Percentiles rank a stretch among this genome's conserved stretches.
These are phyloP conservation scores for Danielozyma ontarioensis DNA, from an alignment of 805 yeast genomes.

Conservation along the genomic window DNA sequence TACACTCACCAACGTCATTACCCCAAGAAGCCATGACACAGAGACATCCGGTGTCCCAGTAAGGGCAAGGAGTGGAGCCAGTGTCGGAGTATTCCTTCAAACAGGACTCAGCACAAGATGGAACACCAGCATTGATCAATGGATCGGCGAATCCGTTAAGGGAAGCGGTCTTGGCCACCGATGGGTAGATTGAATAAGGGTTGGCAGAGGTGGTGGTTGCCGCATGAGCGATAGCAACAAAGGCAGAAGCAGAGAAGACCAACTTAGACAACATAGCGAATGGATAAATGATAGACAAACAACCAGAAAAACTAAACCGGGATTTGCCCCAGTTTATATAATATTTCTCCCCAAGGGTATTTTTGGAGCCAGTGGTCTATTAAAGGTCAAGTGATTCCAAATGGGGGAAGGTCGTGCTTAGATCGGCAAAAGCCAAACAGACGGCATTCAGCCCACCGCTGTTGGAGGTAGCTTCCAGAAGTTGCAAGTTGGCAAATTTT, in stretches of 20 bases:
- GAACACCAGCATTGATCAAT: constrained; percentile 24
- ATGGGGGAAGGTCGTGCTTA: too few relatives aligned
- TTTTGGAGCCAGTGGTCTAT: too few relatives aligned
- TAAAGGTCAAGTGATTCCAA: too few relatives aligned
- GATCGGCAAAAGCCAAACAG: too few relatives aligned
- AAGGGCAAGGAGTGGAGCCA: constrained; percentile 37
- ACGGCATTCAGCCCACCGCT: too few relatives aligned
- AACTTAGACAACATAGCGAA: constrained; percentile 10
- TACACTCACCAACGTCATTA: constrained; percentile 30
- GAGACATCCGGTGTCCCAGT: constrained; percentile 44
- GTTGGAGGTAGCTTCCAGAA: too few relatives aligned
- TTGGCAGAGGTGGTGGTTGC: constrained; percentile 10
- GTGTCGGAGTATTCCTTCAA: constrained; percentile 19
- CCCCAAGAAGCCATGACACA: constrained; percentile 37
- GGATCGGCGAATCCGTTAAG: constrained; percentile 39
- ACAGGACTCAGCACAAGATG: constrained; percentile 34
- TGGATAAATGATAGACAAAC: not conserved
- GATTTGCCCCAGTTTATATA: too few relatives aligned
- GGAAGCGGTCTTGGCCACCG: constrained; percentile 33
- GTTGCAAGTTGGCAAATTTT: too few relatives aligned
- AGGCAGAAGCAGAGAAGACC: constrained; percentile 8
- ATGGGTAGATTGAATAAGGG: constrained; percentile 27
- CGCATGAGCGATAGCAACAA: constrained; percentile 13
- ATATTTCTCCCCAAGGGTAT: too few relatives aligned
- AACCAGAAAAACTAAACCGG: too few relatives aligned